These are phyloP conservation scores for Gnomoniopsis smithogilvyi DNA, from an alignment of 2,329 filamentous ascomycete genomes.

Conservation along the genomic window DNA sequence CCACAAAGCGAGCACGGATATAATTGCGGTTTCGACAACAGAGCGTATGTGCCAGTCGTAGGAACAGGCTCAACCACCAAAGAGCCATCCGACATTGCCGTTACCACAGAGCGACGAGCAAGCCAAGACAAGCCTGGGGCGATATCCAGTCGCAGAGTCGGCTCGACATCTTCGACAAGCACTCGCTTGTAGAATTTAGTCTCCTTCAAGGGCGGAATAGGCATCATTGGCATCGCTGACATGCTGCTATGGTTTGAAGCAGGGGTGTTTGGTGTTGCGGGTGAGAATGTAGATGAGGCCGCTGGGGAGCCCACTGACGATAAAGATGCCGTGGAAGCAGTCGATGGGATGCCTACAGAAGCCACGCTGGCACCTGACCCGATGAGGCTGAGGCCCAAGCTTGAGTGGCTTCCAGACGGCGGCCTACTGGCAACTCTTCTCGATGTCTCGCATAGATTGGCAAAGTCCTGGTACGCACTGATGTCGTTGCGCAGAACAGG, in stretches of 20 bases:
- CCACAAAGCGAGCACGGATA: constrained; percentile 86
- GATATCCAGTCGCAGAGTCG: constrained; percentile 82
- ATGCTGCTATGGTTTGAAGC: constrained; percentile 48
- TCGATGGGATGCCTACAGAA: constrained; percentile 41
- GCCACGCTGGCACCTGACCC: constrained; percentile 34
- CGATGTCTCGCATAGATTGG: constrained; percentile 68
- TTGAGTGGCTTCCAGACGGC: constrained; percentile 68
- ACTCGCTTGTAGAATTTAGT: constrained; percentile 92
- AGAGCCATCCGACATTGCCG: constrained; percentile 77
- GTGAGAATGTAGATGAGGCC: constrained; percentile 48
- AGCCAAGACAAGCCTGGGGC: constrained; percentile 94
- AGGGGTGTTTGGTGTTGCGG: constrained; percentile 56
- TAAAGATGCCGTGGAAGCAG: constrained; percentile 59
- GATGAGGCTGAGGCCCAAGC: constrained; percentile 52
- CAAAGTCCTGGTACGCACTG: constrained; percentile 79
- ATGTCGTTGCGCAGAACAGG: constrained; percentile 82
- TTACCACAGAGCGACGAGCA: constrained; percentile 78
- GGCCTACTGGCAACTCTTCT: constrained; percentile 63
- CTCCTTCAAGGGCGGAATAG: constrained; percentile 71
- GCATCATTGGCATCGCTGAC: constrained; percentile 34
- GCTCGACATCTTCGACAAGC: constrained; percentile 88
- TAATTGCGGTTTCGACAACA: constrained; percentile 49
- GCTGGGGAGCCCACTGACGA: constrained; percentile 42
- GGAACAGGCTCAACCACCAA: constrained; percentile 88
- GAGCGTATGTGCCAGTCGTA: constrained; percentile 47